phyloP scores from a whole-genome alignment of 768 basidiomycete species.

The Boletales sp. region DNA sequence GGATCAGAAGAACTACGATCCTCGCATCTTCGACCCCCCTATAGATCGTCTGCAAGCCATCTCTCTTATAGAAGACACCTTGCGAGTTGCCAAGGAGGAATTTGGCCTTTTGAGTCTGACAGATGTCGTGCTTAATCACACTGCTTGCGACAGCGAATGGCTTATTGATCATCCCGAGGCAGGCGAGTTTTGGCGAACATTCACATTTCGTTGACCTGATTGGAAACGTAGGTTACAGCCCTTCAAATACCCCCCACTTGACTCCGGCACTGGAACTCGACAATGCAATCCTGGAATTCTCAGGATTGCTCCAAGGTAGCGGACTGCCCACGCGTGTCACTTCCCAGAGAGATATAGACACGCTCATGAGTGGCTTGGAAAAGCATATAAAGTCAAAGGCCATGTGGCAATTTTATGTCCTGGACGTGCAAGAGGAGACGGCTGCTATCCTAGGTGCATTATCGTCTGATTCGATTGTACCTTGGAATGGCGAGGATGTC shows the following conservation, averaged over 20 bases:
- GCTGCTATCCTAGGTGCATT: constrained; percentile 43
- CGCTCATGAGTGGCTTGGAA: constrained; percentile 61
- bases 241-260: constrained; percentile 88
- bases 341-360: constrained; percentile 64
- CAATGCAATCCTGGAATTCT: constrained; percentile 79
- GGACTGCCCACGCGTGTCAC: constrained; percentile 71
- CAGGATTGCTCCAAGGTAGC: constrained; percentile 54
- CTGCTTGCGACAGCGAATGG: constrained; percentile 93
- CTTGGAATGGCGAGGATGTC: constrained; percentile 64
- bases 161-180: constrained; percentile 93
- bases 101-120: constrained; percentile 88
- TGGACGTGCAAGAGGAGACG: constrained; percentile 66
- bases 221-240: constrained; percentile 68
- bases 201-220: constrained; percentile 1
- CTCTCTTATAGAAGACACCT: constrained; percentile 55
- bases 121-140: constrained; percentile 97
- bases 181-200: constrained; percentile 44
- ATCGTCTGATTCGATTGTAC: constrained; percentile 33
- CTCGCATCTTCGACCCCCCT: constrained; percentile 55
- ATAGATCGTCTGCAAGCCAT: constrained; percentile 49
- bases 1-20: constrained; percentile 81
- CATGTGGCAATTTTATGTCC: constrained; percentile 93
- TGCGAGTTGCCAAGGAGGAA: constrained; percentile 73
- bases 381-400: constrained; percentile 59
- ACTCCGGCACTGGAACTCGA: constrained; percentile 92